Evolutionary conservation across 2,329 filamentous ascomycete species (phyloP), one percentile per base, ranked within the genome.

Genomic region (Lasiodiplodia theobromae): DNA sequence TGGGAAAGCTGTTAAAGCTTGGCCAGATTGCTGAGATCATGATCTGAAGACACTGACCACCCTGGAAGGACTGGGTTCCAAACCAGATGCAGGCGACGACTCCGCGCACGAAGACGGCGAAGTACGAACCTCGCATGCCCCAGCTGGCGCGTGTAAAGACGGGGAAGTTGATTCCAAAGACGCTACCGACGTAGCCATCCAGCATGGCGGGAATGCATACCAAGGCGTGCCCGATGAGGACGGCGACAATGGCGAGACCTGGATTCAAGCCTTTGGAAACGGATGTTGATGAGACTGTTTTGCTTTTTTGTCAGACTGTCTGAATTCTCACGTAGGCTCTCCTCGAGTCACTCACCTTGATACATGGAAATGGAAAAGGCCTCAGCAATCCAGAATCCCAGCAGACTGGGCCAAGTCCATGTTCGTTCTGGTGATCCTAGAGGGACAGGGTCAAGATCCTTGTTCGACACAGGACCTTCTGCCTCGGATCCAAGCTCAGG

Each of bases 21-120:
- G 69, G 69, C 69, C 69, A 70, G 62, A 70, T 70, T 31, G 69
- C 69, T 23, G 58, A 56, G 53, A 70, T 72, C 67, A 75, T 66
- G 23, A 75, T 73, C 40, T 70, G 69, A 70, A 75, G 73, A 38
- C 72, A 74, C 56, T 75, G 72, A 2, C 71, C 73, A 23, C 73
- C 73, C 44, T 67, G 65, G 40, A 67, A 67, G 53, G 52, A 58
- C 40, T 67, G 65, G 21, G 65, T 67, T 21, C 65, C 65, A 21
- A 67, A 67, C 65, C 65, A 67, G 18, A 67, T 67, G 14, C 38
- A 49, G 21, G 65, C 65, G 3, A 67, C 65, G 38, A 67, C 28
- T 11, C 65, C 65, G 25, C 65, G 54, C 25, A 67, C 54, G 8
- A 67, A 67, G 54, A 67, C 65, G 40, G 65, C 65, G 28, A 67